Evolutionary conservation across 208 protist species (phyloP).

Genomic region (Trypanosomatidae sp.): DNA sequence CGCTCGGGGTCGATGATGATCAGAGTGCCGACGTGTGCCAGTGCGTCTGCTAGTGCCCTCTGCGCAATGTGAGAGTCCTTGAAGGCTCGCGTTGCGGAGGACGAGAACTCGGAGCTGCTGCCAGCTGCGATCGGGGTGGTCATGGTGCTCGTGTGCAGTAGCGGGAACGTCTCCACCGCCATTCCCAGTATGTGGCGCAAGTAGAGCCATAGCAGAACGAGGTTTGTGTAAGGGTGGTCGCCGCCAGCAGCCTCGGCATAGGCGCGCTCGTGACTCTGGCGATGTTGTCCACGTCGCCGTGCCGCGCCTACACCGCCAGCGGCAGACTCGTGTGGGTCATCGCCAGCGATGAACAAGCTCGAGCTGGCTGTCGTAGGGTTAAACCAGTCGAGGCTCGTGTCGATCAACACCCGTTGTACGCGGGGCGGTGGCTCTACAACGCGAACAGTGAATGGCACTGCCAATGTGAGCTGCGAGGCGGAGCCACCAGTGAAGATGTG

Average conservation of each 20-base stretch:
- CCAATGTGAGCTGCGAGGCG: not conserved
- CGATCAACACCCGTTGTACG: constrained; percentile 87
- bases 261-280: not conserved
- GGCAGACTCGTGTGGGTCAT: constrained; percentile 69
- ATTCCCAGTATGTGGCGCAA: constrained; percentile 43
- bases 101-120: not conserved
- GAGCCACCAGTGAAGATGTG: constrained; percentile 1
- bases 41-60: not conserved
- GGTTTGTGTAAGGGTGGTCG: constrained; percentile 97
- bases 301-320: not conserved
- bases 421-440: constrained; percentile 73
- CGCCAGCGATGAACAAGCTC: constrained; percentile 87
- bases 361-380: constrained; percentile 72
- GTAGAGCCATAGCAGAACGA: constrained; percentile 74
- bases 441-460: constrained; percentile 36
- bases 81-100: not conserved
- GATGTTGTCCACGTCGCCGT: not conserved
- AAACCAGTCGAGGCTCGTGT: constrained; percentile 94
- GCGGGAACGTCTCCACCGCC: constrained; percentile 49
- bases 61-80: not conserved
- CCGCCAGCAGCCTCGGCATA: constrained; percentile 92
- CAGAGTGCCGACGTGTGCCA: constrained; percentile 38
- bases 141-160: constrained; percentile 11
- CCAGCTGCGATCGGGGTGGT: not conserved
- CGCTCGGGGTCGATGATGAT: constrained; percentile 48